A percentile compares a stretch with the other conserved stretches of the same genome.
phyloP scores from a whole-genome alignment of 2,329 filamentous ascomycete species.

The Lecanicillium sp. region DNA sequence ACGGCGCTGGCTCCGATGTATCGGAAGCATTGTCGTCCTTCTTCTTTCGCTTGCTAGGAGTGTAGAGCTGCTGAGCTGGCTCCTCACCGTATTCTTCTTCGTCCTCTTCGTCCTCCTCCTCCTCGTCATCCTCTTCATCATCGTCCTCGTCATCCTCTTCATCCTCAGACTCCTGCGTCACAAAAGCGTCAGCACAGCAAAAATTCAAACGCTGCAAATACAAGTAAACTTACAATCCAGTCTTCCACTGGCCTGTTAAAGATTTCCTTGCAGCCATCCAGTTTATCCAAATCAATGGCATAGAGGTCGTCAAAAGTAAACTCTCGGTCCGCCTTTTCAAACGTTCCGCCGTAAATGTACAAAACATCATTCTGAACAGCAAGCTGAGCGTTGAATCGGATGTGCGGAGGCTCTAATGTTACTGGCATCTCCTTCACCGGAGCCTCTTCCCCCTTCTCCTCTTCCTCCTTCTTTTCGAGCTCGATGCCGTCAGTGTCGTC shows the following conservation, averaged over 20 bases:
- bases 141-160: slow-evolving; percentile 52
- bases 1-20: slow-evolving; percentile 10
- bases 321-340: slow-evolving; percentile 88
- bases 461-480: slow-evolving; percentile 41
- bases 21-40: slow-evolving; percentile 36
- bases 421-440: slow-evolving; percentile 56
- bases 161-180: slow-evolving; percentile 45
- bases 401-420: slow-evolving; percentile 76
- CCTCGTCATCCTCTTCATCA: slow-evolving; percentile 44
- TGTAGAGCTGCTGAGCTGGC: slow-evolving; percentile 34
- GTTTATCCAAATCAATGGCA: slow-evolving; percentile 84
- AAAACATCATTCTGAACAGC: slow-evolving; percentile 87
- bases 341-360: slow-evolving; percentile 93
- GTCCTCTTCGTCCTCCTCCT: slow-evolving; percentile 42
- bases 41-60: slow-evolving; percentile 49
- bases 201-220: slow-evolving; percentile 11
- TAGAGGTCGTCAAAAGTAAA: slow-evolving; percentile 95
- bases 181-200: slow-evolving; percentile 25
- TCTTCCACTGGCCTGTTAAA: slow-evolving; percentile 78
- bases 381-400: slow-evolving; percentile 83
- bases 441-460: slow-evolving; percentile 46
- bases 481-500: slow-evolving; percentile 42
- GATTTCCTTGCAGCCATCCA: slow-evolving; percentile 88
- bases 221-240: slow-evolving; percentile 54
- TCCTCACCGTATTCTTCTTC: slow-evolving; percentile 39